Evolutionary conservation across 83 land plant genomes (phyloP).

Genomic region (Picea abies): DNA sequence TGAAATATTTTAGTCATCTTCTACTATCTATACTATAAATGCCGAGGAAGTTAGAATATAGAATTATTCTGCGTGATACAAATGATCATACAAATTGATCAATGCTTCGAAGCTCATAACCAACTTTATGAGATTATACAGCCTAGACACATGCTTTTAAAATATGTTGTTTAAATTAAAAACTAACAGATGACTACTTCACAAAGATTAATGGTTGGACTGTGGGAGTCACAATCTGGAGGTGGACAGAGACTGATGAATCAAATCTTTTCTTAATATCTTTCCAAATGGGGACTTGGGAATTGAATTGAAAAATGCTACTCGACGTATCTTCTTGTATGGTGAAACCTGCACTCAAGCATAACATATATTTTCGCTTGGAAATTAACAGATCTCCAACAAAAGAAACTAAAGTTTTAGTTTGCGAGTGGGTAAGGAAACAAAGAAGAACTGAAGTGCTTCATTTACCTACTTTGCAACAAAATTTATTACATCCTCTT

Average conservation of each 20-base stretch:
- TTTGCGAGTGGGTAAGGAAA: not conserved
- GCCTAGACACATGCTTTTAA: no score
- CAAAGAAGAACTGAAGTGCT: not conserved
- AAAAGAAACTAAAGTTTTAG: not conserved
- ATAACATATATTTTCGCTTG: not conserved
- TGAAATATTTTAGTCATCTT: no score
- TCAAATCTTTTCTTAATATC: slow-evolving; percentile 48
- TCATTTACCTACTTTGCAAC: slow-evolving; percentile 72
- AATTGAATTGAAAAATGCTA: slow-evolving; percentile 38
- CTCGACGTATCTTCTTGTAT: slow-evolving; percentile 60
- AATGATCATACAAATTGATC: no score
- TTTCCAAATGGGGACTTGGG: slow-evolving; percentile 68
- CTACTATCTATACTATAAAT: no score
- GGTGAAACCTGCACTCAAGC: slow-evolving; percentile 49
- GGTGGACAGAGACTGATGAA: not conserved
- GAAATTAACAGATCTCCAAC: not conserved
- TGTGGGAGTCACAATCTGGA: slow-evolving; percentile 5
- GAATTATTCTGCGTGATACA: no score
- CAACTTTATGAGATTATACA: no score
- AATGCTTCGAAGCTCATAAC: no score
- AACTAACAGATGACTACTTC: no score
- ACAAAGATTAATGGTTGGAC: no score
- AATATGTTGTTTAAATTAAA: no score
- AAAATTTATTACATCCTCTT: slow-evolving; percentile 52
- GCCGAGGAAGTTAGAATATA: no score